Evolutionary conservation across 208 protist genomes (phyloP).

Genomic region (Sergeia podlipaevii): DNA sequence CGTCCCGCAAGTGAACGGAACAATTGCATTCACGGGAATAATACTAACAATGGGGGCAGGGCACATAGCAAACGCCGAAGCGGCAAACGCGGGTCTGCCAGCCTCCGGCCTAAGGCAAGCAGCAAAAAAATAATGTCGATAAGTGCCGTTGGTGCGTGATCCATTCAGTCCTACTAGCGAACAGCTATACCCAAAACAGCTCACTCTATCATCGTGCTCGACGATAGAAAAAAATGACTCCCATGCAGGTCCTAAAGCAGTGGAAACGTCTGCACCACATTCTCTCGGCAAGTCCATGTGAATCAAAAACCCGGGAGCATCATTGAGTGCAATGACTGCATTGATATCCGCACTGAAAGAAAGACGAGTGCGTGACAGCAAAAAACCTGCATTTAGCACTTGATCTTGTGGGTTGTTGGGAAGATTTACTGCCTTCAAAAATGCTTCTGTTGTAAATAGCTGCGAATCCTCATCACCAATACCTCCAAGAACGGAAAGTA

Average conservation of each 20-base stretch:
- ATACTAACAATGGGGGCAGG: conserved; percentile 20
- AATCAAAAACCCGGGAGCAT: conserved; percentile 53
- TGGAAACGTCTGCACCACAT: conserved; percentile 27
- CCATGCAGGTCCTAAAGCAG: conserved; percentile 49
- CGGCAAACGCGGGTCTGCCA: neutral
- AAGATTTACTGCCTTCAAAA: conserved; percentile 41
- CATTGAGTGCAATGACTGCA: conserved; percentile 35
- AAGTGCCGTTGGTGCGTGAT: conserved; percentile 22
- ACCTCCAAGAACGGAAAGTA: conserved; percentile 39
- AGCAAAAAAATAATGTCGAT: conserved; percentile 73
- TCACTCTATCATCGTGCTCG: conserved; percentile 30
- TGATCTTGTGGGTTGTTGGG: conserved; percentile 6
- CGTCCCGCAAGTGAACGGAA: conserved; percentile 60
- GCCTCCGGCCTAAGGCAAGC: conserved; percentile 23
- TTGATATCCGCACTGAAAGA: conserved; percentile 35
- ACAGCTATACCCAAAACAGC: conserved; percentile 46
- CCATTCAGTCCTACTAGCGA: conserved; percentile 30
- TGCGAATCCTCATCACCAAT: conserved; percentile 45
- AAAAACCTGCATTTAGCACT: conserved; percentile 46
- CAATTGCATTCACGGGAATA: conserved; percentile 36
- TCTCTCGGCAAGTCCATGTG: conserved; percentile 50
- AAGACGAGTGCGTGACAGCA: conserved; percentile 58
- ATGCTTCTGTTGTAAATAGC: conserved; percentile 42
- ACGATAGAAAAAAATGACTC: conserved; percentile 45
- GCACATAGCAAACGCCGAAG: conserved; percentile 9